Percentiles rank a stretch among this genome's conserved stretches.
Conservation (phyloP, 2,329 filamentous ascomycete genomes). For the Diaporthe citri region DNA sequence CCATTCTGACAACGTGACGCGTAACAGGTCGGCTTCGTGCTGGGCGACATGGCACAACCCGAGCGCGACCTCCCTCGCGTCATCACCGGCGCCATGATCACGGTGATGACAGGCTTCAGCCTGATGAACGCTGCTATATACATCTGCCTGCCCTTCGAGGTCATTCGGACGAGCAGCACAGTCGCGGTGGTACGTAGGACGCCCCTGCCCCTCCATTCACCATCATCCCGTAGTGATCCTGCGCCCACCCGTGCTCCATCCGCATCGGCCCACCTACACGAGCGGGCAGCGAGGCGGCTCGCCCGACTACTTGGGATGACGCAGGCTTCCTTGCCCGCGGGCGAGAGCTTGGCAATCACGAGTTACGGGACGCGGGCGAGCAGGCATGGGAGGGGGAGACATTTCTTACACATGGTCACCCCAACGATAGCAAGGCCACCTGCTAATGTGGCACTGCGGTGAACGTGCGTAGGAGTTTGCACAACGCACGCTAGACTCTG, state of each 20-base stretch:
- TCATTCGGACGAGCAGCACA: constrained; percentile 54
- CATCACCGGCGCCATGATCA: constrained; percentile 56
- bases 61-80: constrained; percentile 51
- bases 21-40: constrained; percentile 44
- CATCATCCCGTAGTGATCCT: not conserved
- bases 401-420: not conserved
- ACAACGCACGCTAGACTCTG: constrained; percentile 49
- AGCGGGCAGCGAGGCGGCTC: constrained; percentile 31
- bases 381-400: not conserved
- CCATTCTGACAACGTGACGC: constrained; percentile 29
- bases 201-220: not conserved
- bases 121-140: constrained; percentile 59
- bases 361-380: not conserved
- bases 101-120: constrained; percentile 56
- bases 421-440: not conserved
- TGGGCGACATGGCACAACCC: constrained; percentile 47
- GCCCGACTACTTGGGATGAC: constrained; percentile 48
- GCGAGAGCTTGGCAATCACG: not conserved
- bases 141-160: constrained; percentile 55
- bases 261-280: constrained; percentile 35
- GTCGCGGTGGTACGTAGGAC: constrained; percentile 54
- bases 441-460: constrained; percentile 41
- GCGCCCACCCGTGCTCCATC: constrained; percentile 34
- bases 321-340: constrained; percentile 45
- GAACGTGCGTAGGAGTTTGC: constrained; percentile 46